Evolutionary conservation across 163 green algal species (phyloP), one percentile per base, ranked within the genome.

Genomic region (Scenedesmus sp.): DNA sequence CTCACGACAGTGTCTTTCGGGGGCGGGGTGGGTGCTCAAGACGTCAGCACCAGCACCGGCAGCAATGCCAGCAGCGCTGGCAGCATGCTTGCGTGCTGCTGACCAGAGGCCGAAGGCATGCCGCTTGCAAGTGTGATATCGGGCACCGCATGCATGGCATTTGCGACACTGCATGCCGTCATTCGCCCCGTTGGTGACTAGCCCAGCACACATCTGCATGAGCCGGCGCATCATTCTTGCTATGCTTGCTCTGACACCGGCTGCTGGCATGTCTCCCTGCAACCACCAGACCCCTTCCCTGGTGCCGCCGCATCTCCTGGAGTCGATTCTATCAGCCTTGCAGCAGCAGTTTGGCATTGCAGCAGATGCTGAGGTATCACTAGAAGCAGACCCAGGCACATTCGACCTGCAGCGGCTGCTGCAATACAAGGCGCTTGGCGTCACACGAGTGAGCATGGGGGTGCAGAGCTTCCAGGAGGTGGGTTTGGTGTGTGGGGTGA

Each of bases 341-440:
- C 35, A 49, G 40, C 42, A 81, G 15, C 70, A 89, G 59, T 94
- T 95, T 43, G 96, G 96, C 13, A 93, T 98, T 6, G 91, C 92
- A 7, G 26, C n/a, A 18, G 91, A 86, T 15, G 96, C 96, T 10
- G 98, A 99, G 93, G 95, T 99, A 49, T 96, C 95, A 0, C 94
- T 99, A 61, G 98, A 99, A 91, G 96, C 97, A 2, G 98, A 99
- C 93, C 98, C 98, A 1, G 98, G 98, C 49, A 99, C 97, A 3
- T 99, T 99, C 94, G 94, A 97, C 89, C 80, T 82, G 18, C 37
- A 56, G 0, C 90, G 94, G 65, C 92, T 99, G 90, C 73, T 86
- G 24, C 92, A 91, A 37, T 99, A 98, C 93, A 89, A 95, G 91
- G 85, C 13, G 0, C 83, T 98, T 68, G 98, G 98, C 2, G 94